phyloP scores from a whole-genome alignment of 2,329 filamentous ascomycete genomes.

The Fusarium pilosicola region DNA sequence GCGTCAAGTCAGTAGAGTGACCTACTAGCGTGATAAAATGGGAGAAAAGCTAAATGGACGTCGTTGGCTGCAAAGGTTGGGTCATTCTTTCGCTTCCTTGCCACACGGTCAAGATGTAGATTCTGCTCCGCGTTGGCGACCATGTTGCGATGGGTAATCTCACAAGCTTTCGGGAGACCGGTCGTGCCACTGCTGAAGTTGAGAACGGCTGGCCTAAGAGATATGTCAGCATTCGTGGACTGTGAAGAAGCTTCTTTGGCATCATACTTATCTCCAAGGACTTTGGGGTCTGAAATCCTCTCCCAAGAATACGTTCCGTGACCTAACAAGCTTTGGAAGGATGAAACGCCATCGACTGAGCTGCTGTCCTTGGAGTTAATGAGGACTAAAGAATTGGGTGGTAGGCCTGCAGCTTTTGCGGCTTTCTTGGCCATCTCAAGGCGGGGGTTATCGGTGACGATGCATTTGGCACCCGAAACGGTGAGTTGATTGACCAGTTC shows the following conservation, averaged over 20 bases:
- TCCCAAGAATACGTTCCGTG: neutral
- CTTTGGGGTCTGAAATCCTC: neutral
- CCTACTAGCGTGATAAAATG: constrained; percentile 13
- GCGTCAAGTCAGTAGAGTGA: neutral
- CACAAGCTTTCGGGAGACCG: neutral
- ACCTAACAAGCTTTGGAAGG: neutral
- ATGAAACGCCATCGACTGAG: too few species aligned
- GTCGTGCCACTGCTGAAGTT: constrained; percentile 17
- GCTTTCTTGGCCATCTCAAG: neutral
- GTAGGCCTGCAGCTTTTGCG: neutral
- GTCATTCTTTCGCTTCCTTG: neutral
- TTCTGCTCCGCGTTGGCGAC: constrained; percentile 15
- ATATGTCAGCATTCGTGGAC: neutral
- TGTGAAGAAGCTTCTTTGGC: rapidly evolving
- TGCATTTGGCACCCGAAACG: neutral
- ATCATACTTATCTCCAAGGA: neutral
- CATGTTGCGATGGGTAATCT: constrained; percentile 1
- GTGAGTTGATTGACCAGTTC: constrained; percentile 9
- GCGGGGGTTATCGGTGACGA: neutral
- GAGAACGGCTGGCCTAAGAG: neutral
- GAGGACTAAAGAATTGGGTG: neutral
- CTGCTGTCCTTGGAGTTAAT: neutral
- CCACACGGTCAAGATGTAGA: neutral
- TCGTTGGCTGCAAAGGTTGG: neutral
- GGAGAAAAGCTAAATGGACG: neutral